Conservation (phyloP, 164 flowering plant genomes). For the Sedum album region DNA sequence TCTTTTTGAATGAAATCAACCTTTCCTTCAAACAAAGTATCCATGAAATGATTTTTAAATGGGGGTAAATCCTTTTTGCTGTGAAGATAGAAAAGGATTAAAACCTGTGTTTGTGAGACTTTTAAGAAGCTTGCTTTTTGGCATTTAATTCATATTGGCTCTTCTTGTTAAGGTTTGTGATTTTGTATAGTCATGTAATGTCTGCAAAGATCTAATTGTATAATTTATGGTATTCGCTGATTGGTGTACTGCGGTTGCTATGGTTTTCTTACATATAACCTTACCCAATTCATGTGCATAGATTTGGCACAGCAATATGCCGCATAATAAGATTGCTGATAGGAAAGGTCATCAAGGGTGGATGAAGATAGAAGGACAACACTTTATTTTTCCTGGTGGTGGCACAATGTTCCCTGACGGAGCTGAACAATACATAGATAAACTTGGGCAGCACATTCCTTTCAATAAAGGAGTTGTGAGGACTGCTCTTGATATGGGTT, state of each 20-base stretch:
- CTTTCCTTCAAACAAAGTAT: too few species aligned
- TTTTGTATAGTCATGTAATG: neutral
- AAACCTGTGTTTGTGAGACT: neutral
- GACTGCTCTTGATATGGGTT: slow-evolving; percentile 99
- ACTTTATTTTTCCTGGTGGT: slow-evolving; percentile 93
- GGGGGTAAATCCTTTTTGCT: neutral
- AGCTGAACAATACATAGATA: slow-evolving; percentile 76
- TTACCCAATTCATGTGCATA: slow-evolving; percentile 14
- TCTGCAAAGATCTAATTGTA: neutral
- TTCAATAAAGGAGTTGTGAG: slow-evolving; percentile 58
- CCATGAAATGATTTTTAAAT: neutral
- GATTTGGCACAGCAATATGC: slow-evolving; percentile 98
- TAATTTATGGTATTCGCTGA: neutral
- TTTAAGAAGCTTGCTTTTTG: neutral
- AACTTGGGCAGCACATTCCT: slow-evolving; percentile 83
- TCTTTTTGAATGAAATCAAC: too few species aligned
- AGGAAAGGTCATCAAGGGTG: slow-evolving; percentile 98
- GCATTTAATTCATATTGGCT: neutral
- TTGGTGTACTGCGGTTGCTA: neutral
- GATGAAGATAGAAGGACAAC: slow-evolving; percentile 85
- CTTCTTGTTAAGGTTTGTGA: too few species aligned
- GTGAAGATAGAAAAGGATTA: neutral
- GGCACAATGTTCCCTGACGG: slow-evolving; percentile 99
- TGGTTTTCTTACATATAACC: neutral
- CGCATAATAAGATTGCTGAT: slow-evolving; percentile 86